phyloP scores from a whole-genome alignment of 2,329 filamentous ascomycete species.

The Coniochaeta ligniaria region DNA sequence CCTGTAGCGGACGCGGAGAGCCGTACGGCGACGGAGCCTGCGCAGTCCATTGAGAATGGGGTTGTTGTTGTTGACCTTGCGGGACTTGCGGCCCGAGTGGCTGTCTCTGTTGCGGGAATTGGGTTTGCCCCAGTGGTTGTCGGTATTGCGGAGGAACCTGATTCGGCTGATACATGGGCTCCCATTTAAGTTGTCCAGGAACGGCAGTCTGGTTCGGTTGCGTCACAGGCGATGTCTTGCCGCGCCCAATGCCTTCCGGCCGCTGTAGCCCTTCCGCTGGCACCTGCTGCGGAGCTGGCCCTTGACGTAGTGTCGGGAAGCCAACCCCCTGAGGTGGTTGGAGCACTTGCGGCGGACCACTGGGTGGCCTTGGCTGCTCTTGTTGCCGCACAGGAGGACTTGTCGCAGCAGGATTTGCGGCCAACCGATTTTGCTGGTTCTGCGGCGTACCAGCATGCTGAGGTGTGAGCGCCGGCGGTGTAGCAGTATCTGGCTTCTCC shows the following conservation, averaged over 20 bases:
- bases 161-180: slow-evolving; percentile 30
- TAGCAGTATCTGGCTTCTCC: background rate
- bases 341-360: slow-evolving; percentile 22
- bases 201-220: slow-evolving; percentile 14
- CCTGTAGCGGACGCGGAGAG: slow-evolving; percentile 8
- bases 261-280: slow-evolving; percentile 23
- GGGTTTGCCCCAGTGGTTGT: background rate
- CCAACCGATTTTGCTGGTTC: background rate
- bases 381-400: background rate
- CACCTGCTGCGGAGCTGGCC: slow-evolving; percentile 16
- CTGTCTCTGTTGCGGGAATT: background rate
- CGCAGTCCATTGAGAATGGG: slow-evolving; percentile 4
- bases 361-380: slow-evolving; percentile 7
- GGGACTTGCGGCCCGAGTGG: background rate
- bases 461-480: background rate
- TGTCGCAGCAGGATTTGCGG: background rate
- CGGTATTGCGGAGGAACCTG: slow-evolving; percentile 9
- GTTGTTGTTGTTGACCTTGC: background rate
- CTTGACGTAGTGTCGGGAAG: slow-evolving; percentile 19
- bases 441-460: background rate
- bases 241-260: slow-evolving; percentile 22
- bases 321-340: slow-evolving; percentile 30
- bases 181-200: slow-evolving; percentile 29
- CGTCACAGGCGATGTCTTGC: slow-evolving; percentile 18
- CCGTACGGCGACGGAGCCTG: slow-evolving; percentile 6